These are phyloP conservation scores for Alternaria incomplexa DNA, from an alignment of 2,329 filamentous ascomycete genomes.

Conservation along the genomic window DNA sequence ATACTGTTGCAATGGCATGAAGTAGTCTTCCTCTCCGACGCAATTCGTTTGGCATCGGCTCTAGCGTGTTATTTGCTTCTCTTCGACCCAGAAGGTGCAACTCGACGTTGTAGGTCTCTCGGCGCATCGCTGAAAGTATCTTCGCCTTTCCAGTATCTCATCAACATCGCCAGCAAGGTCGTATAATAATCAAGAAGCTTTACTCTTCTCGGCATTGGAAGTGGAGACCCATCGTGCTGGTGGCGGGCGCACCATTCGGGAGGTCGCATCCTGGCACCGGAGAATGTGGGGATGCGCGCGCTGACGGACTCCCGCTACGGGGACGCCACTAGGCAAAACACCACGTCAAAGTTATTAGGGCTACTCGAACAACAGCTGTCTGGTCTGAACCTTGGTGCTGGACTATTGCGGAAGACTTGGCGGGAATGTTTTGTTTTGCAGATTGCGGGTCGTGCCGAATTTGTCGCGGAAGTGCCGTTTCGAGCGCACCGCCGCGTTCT, in stretches of 20 bases:
- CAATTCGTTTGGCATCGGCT: neutral
- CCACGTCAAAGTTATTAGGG: neutral
- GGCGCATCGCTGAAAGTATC: neutral
- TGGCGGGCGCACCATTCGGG: constrained; percentile 2
- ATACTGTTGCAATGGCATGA: neutral
- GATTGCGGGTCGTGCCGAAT: neutral
- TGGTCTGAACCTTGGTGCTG: neutral
- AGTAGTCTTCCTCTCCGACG: neutral
- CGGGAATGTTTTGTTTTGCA: neutral
- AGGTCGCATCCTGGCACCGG: constrained; percentile 3
- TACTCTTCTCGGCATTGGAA: constrained; percentile 7
- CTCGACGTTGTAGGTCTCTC: neutral
- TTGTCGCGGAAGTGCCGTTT: neutral
- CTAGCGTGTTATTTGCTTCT: neutral
- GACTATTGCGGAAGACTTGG: neutral
- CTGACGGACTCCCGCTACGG: neutral
- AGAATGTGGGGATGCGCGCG: constrained; percentile 21
- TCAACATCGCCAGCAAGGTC: neutral
- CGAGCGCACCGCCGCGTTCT: neutral
- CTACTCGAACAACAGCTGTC: neutral
- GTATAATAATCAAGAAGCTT: neutral
- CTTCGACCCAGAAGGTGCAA: neutral
- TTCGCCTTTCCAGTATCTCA: neutral
- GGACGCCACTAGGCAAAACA: neutral
- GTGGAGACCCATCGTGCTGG: constrained; percentile 19